Conservation (phyloP, 257 asterid genomes). For the Salvia splendens region DNA sequence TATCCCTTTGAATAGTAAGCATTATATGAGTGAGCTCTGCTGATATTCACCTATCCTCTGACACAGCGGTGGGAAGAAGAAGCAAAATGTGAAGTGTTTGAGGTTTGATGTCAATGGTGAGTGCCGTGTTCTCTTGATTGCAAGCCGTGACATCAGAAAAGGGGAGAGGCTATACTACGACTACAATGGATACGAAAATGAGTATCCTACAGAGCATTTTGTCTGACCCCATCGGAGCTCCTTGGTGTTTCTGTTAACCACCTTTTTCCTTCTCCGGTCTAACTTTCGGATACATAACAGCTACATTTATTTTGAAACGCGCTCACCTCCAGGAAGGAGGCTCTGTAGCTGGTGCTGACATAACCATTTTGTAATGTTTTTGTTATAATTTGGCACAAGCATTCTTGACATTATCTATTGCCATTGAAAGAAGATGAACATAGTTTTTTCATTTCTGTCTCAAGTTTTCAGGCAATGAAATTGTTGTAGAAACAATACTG, state of each 20-base stretch:
- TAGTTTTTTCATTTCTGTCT: background rate
- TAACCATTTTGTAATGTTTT: background rate
- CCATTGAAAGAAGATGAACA: background rate
- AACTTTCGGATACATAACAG: conserved; percentile 1
- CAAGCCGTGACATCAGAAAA: conserved; percentile 73
- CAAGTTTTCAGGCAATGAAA: background rate
- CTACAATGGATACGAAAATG: conserved; percentile 86
- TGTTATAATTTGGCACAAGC: background rate
- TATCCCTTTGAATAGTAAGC: background rate
- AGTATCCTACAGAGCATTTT: conserved; percentile 92
- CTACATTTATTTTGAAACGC: conserved; percentile 12
- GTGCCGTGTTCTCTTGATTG: conserved; percentile 70
- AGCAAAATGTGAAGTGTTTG: conserved; percentile 81
- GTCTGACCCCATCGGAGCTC: conserved; percentile 39
- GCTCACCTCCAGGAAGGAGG: background rate
- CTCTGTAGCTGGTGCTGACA: conserved; percentile 13
- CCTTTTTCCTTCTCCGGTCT: conserved; percentile 8
- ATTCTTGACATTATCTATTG: background rate
- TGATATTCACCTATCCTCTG: conserved; percentile 12
- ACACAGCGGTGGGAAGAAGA: conserved; percentile 87
- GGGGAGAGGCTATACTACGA: conserved; percentile 89
- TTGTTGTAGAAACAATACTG: background rate
- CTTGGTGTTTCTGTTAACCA: background rate
- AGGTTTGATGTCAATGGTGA: conserved; percentile 79
- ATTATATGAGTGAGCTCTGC: background rate